Conservation (phyloP, 2,329 filamentous ascomycete species). For the Apiospora sp. region DNA sequence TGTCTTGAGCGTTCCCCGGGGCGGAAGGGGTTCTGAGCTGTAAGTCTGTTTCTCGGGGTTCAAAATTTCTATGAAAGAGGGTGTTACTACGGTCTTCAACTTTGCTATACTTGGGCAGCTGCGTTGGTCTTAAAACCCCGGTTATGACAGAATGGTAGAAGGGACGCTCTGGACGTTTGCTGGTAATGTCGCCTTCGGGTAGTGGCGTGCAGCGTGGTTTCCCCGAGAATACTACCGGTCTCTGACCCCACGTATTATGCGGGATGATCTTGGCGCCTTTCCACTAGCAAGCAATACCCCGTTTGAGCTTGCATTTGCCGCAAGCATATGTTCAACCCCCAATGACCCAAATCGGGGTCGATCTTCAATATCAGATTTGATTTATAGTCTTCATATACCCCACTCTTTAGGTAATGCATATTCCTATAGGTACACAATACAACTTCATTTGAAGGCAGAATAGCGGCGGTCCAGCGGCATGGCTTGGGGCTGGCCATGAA, state of each 20-base stretch:
- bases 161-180: neutral
- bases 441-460: neutral
- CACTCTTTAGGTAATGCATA: neutral
- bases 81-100: neutral
- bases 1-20: neutral
- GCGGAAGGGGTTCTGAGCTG: neutral
- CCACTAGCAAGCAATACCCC: neutral
- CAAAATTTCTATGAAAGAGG: neutral
- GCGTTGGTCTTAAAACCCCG: neutral
- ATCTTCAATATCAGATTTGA: neutral
- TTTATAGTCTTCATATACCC: neutral
- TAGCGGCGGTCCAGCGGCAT: neutral
- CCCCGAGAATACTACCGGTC: constrained; percentile 21
- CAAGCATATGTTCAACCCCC: neutral
- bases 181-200: neutral
- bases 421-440: neutral
- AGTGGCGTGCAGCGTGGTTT: constrained; percentile 16
- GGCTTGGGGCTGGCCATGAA: neutral
- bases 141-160: neutral
- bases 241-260: constrained; percentile 9
- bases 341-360: neutral
- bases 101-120: neutral
- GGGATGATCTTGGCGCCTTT: constrained; percentile 1
- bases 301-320: neutral
- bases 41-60: neutral